Percentiles rank a stretch among this genome's conserved stretches.
These are phyloP conservation scores for Fusarium sp. DNA, from an alignment of 2,329 filamentous ascomycete genomes.

Conservation along the genomic window DNA sequence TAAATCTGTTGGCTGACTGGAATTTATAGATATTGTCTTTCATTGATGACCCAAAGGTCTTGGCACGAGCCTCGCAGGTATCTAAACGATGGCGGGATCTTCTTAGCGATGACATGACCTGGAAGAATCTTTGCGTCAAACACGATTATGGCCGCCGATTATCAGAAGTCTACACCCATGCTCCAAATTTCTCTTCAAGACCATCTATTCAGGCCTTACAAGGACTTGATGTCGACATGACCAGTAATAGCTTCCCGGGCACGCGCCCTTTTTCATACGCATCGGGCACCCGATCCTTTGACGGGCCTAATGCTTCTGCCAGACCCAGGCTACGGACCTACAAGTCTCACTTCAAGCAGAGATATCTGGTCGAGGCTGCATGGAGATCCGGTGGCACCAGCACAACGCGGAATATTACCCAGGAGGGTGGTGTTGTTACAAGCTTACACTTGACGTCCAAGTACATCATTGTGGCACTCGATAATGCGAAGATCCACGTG, in stretches of 20 bases:
- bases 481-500: constrained; percentile 98
- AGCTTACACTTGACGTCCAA: constrained; percentile 93
- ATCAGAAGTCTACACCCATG: constrained; percentile 63
- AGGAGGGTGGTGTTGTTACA: constrained; percentile 96
- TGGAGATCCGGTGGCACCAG: constrained; percentile 94
- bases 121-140: constrained; percentile 97
- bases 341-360: constrained; percentile 96
- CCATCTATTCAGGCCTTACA: constrained; percentile 50
- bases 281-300: constrained; percentile 66
- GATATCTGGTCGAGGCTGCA: constrained; percentile 95
- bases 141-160: constrained; percentile 82
- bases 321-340: constrained; percentile 81
- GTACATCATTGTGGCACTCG: constrained; percentile 96
- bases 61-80: constrained; percentile 95
- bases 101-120: constrained; percentile 95
- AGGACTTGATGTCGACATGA: constrained; percentile 55
- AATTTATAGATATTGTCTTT: constrained; percentile 86
- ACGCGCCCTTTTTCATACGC: constrained; percentile 56
- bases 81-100: constrained; percentile 94
- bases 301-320: constrained; percentile 56
- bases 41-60: constrained; percentile 94
- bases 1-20: constrained; percentile 9
- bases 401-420: constrained; percentile 88
- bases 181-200: constrained; percentile 49
- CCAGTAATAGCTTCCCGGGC: constrained; percentile 60